Percentiles rank a stretch among this genome's conserved stretches.
Evolutionary conservation across 306 rosid species (phyloP).

Genomic region (Glycine latifolia): DNA sequence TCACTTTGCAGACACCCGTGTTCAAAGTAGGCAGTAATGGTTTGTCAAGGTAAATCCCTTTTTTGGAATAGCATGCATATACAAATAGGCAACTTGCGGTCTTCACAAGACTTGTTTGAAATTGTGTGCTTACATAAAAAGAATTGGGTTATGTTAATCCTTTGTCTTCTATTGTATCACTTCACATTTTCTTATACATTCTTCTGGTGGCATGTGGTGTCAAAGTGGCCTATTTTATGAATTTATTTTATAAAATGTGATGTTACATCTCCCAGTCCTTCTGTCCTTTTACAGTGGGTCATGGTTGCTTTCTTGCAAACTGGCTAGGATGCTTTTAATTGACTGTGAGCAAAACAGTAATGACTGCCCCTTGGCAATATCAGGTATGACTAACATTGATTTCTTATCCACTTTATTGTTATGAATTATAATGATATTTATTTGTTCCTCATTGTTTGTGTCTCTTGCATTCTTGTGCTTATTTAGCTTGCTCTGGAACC

Average conservation of each 20-base stretch:
- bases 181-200: slow-evolving; percentile 7
- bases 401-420: slow-evolving; percentile 32
- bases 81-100: too few species aligned
- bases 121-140: slow-evolving; percentile 17
- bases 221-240: background rate
- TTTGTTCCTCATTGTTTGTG: slow-evolving; percentile 25
- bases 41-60: slow-evolving; percentile 66
- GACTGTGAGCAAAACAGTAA: slow-evolving; percentile 83
- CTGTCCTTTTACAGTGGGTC: slow-evolving; percentile 69
- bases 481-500: slow-evolving; percentile 13
- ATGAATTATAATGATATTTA: slow-evolving; percentile 5
- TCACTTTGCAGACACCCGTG: slow-evolving; percentile 52
- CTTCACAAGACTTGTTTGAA: slow-evolving; percentile 25
- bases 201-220: slow-evolving; percentile 28
- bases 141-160: slow-evolving; percentile 13
- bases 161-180: slow-evolving; percentile 13
- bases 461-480: slow-evolving; percentile 21
- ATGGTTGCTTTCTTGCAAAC: slow-evolving; percentile 85
- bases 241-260: slow-evolving; percentile 33
- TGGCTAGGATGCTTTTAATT: slow-evolving; percentile 79
- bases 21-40: slow-evolving; percentile 53
- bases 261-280: slow-evolving; percentile 36
- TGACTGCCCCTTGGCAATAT: slow-evolving; percentile 70
- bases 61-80: too few species aligned
- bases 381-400: slow-evolving; percentile 59